Evolutionary conservation across 1,284 basidiomycete species (phyloP).

Genomic region (Boletus semigastroideus): DNA sequence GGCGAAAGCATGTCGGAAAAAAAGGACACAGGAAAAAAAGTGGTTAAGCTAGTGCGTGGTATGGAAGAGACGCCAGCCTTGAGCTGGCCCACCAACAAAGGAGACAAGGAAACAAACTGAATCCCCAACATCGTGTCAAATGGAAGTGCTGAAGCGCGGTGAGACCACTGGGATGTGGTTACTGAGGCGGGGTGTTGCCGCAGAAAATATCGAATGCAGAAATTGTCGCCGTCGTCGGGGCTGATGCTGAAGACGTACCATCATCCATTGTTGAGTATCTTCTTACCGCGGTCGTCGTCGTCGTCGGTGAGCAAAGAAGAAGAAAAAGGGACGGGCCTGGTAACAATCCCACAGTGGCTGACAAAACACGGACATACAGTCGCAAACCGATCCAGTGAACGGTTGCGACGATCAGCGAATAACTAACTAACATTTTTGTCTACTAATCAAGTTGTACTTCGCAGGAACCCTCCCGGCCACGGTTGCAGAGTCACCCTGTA

Average conservation of each 20-base stretch:
- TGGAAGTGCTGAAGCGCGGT: conserved; percentile 30
- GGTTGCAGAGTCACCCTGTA: background rate
- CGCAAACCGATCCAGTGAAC: too few relatives aligned
- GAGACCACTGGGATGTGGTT: conserved; percentile 26
- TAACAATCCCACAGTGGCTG: background rate
- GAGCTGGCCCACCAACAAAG: conserved; percentile 30
- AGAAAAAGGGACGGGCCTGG: background rate
- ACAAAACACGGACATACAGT: conserved; percentile 24
- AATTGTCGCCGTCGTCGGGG: conserved; percentile 44
- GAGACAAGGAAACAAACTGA: conserved; percentile 13
- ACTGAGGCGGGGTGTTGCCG: conserved; percentile 42
- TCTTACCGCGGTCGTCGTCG: conserved; percentile 22
- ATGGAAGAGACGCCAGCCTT: conserved; percentile 30
- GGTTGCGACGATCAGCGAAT: too few relatives aligned
- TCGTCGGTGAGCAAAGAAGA: conserved; percentile 11
- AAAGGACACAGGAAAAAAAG: conserved; percentile 7
- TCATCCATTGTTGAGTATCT: conserved; percentile 63
- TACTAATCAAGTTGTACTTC: too few relatives aligned
- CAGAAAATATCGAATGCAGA: conserved; percentile 37
- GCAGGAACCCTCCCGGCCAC: background rate
- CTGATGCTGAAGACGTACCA: conserved; percentile 79
- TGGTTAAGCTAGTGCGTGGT: conserved; percentile 10
- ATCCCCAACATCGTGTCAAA: conserved; percentile 28
- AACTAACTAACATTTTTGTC: too few relatives aligned
- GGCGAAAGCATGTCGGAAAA: conserved; percentile 2